phyloP scores from a whole-genome alignment of 768 basidiomycete genomes.

The Gymnopilus dilepis region DNA sequence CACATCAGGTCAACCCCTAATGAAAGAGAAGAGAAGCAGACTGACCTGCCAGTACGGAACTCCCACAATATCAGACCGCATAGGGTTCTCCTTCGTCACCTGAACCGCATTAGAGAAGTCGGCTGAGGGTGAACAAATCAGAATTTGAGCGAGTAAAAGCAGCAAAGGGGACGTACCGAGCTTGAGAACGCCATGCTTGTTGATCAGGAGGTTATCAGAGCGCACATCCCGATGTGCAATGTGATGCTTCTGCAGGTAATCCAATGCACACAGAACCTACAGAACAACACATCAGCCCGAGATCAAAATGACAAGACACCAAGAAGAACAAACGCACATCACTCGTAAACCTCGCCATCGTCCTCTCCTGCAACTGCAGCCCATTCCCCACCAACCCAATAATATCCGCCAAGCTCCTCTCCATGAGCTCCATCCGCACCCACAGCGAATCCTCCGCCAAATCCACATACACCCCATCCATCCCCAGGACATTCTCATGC shows the following conservation, averaged over 20 bases:
- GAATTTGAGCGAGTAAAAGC: neutral
- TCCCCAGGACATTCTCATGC: constrained; percentile 66
- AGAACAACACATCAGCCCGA: constrained; percentile 12
- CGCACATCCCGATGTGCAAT: constrained; percentile 87
- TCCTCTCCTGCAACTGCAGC: constrained; percentile 66
- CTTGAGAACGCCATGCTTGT: constrained; percentile 72
- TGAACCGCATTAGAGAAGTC: constrained; percentile 83
- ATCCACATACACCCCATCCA: constrained; percentile 77
- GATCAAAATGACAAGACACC: constrained; percentile 6
- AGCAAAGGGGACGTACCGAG: constrained; percentile 54
- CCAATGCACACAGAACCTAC: constrained; percentile 69
- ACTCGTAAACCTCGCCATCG: constrained; percentile 74
- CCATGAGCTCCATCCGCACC: constrained; percentile 93
- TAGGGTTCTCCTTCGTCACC: constrained; percentile 55
- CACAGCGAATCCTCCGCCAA: constrained; percentile 70
- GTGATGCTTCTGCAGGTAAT: constrained; percentile 63
- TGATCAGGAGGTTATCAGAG: constrained; percentile 82
- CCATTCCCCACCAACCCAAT: constrained; percentile 67
- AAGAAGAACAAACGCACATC: constrained; percentile 59
- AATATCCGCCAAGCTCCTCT: constrained; percentile 84
- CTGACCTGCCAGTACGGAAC: constrained; percentile 81
- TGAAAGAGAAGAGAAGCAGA: neutral
- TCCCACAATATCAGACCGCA: constrained; percentile 63
- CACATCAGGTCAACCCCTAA: neutral
- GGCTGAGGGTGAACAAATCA: constrained; percentile 44